Conservation (phyloP, 257 asterid species). For the Solanum peruvianum region DNA sequence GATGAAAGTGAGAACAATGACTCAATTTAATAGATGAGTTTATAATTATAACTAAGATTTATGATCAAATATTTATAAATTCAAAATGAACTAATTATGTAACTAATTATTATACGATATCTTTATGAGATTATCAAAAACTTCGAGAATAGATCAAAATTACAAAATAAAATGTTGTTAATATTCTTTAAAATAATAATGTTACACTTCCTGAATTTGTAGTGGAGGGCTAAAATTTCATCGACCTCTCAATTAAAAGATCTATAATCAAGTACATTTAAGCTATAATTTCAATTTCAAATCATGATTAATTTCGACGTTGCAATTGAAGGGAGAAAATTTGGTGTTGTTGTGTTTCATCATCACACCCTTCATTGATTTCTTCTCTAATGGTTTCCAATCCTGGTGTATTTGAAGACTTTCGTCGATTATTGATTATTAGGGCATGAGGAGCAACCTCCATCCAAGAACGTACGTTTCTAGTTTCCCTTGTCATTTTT, state of each 20-base stretch:
- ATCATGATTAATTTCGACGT: not conserved
- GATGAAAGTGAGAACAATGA: too few relatives aligned
- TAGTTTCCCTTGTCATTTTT: constrained; percentile 4
- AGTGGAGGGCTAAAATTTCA: not conserved
- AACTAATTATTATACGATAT: not conserved
- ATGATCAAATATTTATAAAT: too few relatives aligned
- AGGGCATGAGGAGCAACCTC: constrained; percentile 16
- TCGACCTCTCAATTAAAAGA: not conserved
- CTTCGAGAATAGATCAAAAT: not conserved
- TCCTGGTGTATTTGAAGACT: constrained; percentile 6
- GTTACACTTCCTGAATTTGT: not conserved
- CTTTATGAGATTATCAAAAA: not conserved
- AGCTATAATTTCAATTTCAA: not conserved
- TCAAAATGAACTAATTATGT: not conserved
- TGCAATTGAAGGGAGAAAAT: not conserved
- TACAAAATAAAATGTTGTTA: not conserved
- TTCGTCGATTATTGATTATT: not conserved
- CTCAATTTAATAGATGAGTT: not conserved
- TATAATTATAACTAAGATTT: too few relatives aligned
- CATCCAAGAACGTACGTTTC: constrained; percentile 1
- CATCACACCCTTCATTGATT: not conserved
- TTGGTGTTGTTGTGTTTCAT: not conserved
- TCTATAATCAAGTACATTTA: not conserved
- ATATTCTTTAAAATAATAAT: not conserved
- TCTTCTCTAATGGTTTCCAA: constrained; percentile 23